Conservation (phyloP, 495 filamentous ascomycete species). For the Neurospora hispaniola region DNA sequence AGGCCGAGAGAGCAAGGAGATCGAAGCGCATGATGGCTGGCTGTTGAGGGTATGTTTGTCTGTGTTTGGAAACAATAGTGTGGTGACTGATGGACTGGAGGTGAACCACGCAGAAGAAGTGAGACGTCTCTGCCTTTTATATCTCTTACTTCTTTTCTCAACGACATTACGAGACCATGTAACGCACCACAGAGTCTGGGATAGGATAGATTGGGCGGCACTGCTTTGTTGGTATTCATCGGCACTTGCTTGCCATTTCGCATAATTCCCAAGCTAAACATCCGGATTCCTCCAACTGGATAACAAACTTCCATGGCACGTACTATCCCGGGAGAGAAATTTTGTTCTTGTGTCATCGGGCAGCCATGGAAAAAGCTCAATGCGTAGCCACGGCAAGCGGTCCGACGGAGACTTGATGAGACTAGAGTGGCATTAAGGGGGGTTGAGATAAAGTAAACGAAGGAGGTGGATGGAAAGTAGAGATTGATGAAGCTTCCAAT, state of each 20-base stretch:
- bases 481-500: background rate
- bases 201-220: background rate
- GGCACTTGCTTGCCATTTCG: background rate
- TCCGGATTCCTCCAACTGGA: background rate
- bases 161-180: background rate
- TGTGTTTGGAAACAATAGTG: background rate
- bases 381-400: background rate
- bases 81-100: background rate
- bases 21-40: constrained; percentile 6
- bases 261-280: background rate
- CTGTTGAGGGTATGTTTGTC: background rate
- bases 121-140: background rate
- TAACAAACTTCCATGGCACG: background rate
- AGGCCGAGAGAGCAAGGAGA: background rate
- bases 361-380: background rate
- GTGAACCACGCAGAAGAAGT: background rate
- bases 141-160: background rate
- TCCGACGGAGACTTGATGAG: background rate
- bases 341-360: background rate
- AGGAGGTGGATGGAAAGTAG: background rate
- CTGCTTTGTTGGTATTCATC: background rate
- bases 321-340: background rate
- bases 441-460: background rate
- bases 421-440: background rate
- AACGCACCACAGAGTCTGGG: background rate